Evolutionary conservation across 306 rosid genomes (phyloP).

Genomic region (Cicer bijugum): DNA sequence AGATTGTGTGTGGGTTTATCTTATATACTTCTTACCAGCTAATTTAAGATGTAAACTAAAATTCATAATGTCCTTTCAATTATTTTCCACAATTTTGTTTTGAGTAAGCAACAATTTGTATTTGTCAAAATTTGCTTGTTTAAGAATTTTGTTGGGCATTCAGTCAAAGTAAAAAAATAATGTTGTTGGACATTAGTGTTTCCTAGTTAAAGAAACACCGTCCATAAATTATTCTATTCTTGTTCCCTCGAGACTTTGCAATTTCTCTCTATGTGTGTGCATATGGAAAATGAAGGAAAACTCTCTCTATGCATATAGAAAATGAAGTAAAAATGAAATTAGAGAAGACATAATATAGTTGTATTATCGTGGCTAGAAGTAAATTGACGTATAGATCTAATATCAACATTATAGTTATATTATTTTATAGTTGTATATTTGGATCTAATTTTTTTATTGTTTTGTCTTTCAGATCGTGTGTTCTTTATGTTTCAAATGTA

Average conservation of each 20-base stretch:
- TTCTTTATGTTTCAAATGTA: constrained; percentile 40
- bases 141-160: neutral
- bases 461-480: constrained; percentile 38
- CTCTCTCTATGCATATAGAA: constrained; percentile 27
- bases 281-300: too few relatives aligned
- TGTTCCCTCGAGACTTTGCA: constrained; percentile 20
- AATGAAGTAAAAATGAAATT: constrained; percentile 25
- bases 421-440: constrained; percentile 13
- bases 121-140: constrained; percentile 31
- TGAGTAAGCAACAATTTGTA: constrained; percentile 3
- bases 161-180: neutral
- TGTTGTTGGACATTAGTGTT: constrained; percentile 29
- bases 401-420: constrained; percentile 11
- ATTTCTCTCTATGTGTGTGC: neutral
- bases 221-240: neutral
- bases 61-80: neutral
- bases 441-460: constrained; percentile 32
- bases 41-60: constrained; percentile 35
- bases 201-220: constrained; percentile 20
- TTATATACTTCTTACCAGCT: constrained; percentile 13
- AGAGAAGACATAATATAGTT: neutral
- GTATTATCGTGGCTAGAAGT: constrained; percentile 3
- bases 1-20: constrained; percentile 24
- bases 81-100: constrained; percentile 19
- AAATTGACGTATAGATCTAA: constrained; percentile 17